Evolutionary conservation across 768 basidiomycete genomes (phyloP).

Genomic region (Mycena filopes): DNA sequence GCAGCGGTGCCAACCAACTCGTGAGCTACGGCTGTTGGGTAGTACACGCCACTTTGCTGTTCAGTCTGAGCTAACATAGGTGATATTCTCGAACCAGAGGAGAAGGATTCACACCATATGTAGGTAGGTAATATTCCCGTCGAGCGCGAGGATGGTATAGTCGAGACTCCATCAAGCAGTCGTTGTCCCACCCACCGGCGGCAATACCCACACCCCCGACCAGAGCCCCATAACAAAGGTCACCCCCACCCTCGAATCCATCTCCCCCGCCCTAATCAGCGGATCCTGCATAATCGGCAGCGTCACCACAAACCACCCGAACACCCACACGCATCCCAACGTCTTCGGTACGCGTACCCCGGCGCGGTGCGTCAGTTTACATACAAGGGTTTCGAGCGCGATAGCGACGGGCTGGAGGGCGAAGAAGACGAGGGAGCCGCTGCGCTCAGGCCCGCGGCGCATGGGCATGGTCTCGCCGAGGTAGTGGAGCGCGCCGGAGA

Average conservation of each 20-base stretch:
- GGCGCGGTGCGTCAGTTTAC: background rate
- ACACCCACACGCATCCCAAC: slow-evolving; percentile 16
- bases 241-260: slow-evolving; percentile 6
- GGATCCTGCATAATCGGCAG: slow-evolving; percentile 31
- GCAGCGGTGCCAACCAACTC: too few species aligned
- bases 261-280: slow-evolving; percentile 18
- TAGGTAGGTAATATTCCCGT: too few species aligned
- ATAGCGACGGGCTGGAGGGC: slow-evolving; percentile 25
- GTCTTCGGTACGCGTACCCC: background rate
- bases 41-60: too few species aligned
- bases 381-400: slow-evolving; percentile 14
- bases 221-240: slow-evolving; percentile 21
- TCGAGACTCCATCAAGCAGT: too few species aligned
- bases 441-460: background rate
- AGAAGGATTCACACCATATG: too few species aligned
- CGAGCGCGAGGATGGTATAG: too few species aligned
- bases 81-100: too few species aligned
- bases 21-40: too few species aligned
- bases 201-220: slow-evolving; percentile 3
- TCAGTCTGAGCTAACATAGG: too few species aligned
- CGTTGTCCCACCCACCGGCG: background rate
- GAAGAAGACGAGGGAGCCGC: slow-evolving; percentile 30
- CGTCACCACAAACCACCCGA: slow-evolving; percentile 25
- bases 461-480: slow-evolving; percentile 17
- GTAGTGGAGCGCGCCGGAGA: slow-evolving; percentile 28